phyloP scores from a whole-genome alignment of 495 filamentous ascomycete species.

The Neohortaea acidophila region DNA sequence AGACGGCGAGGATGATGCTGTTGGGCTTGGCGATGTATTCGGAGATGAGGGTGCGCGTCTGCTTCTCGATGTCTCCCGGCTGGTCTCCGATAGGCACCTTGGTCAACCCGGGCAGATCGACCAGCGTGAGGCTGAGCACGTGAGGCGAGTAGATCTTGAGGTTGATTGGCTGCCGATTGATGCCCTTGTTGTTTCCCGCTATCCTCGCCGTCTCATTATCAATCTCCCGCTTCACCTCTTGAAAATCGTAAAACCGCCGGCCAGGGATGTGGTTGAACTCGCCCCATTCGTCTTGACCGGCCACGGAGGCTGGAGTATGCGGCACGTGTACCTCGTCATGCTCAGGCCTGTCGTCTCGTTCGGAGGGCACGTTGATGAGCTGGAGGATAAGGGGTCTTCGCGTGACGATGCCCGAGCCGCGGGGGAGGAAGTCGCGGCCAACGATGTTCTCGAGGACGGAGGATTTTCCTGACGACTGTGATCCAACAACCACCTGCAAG shows the following conservation, averaged over 20 bases:
- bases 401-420: conserved; percentile 93
- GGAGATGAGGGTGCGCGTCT: conserved; percentile 88
- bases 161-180: conserved; percentile 94
- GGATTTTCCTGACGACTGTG: conserved; percentile 97
- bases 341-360: conserved; percentile 52
- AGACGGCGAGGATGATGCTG: conserved; percentile 93
- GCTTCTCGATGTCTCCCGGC: conserved; percentile 95
- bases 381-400: conserved; percentile 87
- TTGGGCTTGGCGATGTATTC: conserved; percentile 99
- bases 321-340: conserved; percentile 47
- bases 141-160: conserved; percentile 97
- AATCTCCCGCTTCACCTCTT: conserved; percentile 86
- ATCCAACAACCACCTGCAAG: conserved; percentile 85
- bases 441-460: conserved; percentile 99
- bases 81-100: conserved; percentile 98
- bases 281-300: conserved; percentile 73
- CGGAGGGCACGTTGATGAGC: conserved; percentile 90
- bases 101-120: conserved; percentile 89
- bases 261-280: conserved; percentile 92
- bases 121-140: conserved; percentile 89
- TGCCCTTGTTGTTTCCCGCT: conserved; percentile 95
- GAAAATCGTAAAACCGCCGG: conserved; percentile 82
- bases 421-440: conserved; percentile 88
- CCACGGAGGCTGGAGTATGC: conserved; percentile 54
- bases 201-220: conserved; percentile 92